Percentiles rank a stretch among this genome's conserved stretches.
Evolutionary conservation across 371 early-diverging fungal genomes (phyloP).

Genomic region (Parasitella parasitica): DNA sequence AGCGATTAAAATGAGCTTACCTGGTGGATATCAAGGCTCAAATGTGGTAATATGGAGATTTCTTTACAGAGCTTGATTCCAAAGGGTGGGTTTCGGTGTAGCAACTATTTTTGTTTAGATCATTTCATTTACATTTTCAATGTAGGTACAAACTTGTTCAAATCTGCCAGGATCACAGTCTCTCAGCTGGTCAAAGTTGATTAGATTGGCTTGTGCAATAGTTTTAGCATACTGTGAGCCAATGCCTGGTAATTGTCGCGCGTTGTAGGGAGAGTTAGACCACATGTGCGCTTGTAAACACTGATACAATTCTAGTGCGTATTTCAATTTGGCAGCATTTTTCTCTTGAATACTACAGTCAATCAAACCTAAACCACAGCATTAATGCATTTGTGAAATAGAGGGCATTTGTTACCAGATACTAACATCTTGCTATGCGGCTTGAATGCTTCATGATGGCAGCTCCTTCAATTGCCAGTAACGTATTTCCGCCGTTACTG

Average conservation of each 20-base stretch:
- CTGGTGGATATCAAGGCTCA: conserved; percentile 8
- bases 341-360: conserved; percentile 34
- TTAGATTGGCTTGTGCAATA: conserved; percentile 33
- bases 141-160: neutral
- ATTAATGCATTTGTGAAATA: neutral
- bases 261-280: conserved; percentile 35
- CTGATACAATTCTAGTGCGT: conserved; percentile 37
- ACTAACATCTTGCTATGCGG: conserved; percentile 40
- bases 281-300: conserved; percentile 45
- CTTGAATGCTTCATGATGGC: conserved; percentile 31
- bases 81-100: conserved; percentile 54
- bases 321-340: conserved; percentile 26
- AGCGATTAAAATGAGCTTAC: conserved; percentile 9
- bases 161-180: conserved; percentile 32
- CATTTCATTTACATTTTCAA: too few species aligned
- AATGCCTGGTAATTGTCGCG: conserved; percentile 44
- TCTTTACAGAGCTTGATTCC: conserved; percentile 19
- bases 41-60: conserved; percentile 1
- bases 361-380: conserved; percentile 29
- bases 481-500: conserved; percentile 14
- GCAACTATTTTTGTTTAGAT: conserved; percentile 18
- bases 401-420: too few species aligned
- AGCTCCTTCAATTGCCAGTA: conserved; percentile 25
- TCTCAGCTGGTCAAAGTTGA: conserved; percentile 34
- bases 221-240: conserved; percentile 35